phyloP scores from a whole-genome alignment of 805 yeast species.

The Hanseniaspora lindneri region DNA sequence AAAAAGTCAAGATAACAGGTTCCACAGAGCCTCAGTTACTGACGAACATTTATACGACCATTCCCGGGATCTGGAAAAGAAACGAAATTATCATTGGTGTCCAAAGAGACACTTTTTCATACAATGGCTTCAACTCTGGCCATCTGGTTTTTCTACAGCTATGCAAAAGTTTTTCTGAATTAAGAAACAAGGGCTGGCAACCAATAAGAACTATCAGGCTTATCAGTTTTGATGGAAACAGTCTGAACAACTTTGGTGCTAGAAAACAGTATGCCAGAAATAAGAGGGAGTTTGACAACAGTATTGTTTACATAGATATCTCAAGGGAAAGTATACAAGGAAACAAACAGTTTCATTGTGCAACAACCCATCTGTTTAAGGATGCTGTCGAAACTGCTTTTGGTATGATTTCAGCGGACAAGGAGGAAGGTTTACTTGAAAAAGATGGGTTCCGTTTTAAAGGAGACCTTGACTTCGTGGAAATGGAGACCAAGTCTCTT shows the following conservation, averaged over 20 bases:
- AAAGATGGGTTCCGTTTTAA: slow-evolving; percentile 20
- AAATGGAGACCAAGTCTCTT: slow-evolving; percentile 43
- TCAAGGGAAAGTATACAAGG: slow-evolving; percentile 39
- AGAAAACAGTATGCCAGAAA: slow-evolving; percentile 62
- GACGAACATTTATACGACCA: slow-evolving; percentile 40
- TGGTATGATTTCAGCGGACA: slow-evolving; percentile 32
- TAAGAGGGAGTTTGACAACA: slow-evolving; percentile 34
- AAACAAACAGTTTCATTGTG: slow-evolving; percentile 33
- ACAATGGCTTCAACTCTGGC: slow-evolving; percentile 42
- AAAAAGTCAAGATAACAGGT: slow-evolving; percentile 30
- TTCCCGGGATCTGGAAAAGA: slow-evolving; percentile 43
- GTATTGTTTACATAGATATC: slow-evolving; percentile 39
- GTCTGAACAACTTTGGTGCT: slow-evolving; percentile 60
- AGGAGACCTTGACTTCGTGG: slow-evolving; percentile 24
- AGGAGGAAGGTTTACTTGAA: background rate
- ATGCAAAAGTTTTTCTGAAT: slow-evolving; percentile 38
- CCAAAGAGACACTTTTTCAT: slow-evolving; percentile 42
- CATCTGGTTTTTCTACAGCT: slow-evolving; percentile 41
- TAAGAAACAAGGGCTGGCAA: slow-evolving; percentile 47
- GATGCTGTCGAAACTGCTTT: slow-evolving; percentile 37
- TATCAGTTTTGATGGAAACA: slow-evolving; percentile 77
- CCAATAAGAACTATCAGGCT: slow-evolving; percentile 60
- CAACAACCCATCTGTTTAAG: slow-evolving; percentile 48
- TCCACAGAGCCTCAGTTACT: slow-evolving; percentile 29
- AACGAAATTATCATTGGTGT: slow-evolving; percentile 47